Conservation (phyloP, 2,329 filamentous ascomycete genomes). For the Paraphaeosphaeria sporulosa region DNA sequence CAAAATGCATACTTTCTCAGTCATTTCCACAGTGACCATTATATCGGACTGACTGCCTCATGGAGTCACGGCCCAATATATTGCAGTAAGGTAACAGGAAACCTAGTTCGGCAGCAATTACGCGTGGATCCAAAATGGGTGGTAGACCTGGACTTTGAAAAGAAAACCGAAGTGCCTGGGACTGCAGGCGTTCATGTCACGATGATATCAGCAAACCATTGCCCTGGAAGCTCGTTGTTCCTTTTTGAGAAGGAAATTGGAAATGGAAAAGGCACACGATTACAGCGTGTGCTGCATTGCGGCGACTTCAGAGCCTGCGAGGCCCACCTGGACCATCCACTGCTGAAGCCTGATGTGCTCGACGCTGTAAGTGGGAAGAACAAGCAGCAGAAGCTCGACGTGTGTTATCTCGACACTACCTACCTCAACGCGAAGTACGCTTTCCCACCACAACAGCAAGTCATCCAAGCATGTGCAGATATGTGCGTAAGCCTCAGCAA, state of each 20-base stretch:
- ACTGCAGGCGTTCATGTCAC: conserved; percentile 86
- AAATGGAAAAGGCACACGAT: conserved; percentile 64
- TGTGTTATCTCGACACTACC: conserved; percentile 96
- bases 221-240: conserved; percentile 91
- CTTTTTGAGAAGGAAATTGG: conserved; percentile 83
- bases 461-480: conserved; percentile 86
- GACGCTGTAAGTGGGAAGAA: conserved; percentile 75
- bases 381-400: conserved; percentile 86
- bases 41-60: conserved; percentile 84
- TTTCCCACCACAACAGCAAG: conserved; percentile 87
- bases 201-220: conserved; percentile 97
- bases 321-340: conserved; percentile 81
- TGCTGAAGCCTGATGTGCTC: conserved; percentile 76
- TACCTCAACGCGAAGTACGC: conserved; percentile 96
- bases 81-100: conserved; percentile 90
- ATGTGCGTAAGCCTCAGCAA: conserved; percentile 82
- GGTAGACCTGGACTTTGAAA: conserved; percentile 84
- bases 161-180: conserved; percentile 77
- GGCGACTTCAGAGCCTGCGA: conserved; percentile 94
- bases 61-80: conserved; percentile 97
- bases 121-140: conserved; percentile 87
- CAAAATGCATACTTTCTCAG: conserved; percentile 96
- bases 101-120: conserved; percentile 85
- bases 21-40: conserved; percentile 98
- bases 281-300: conserved; percentile 88